Evolutionary conservation across 768 basidiomycete species (phyloP), one percentile per base, ranked within the genome.

Genomic region (Calocera viscosa): DNA sequence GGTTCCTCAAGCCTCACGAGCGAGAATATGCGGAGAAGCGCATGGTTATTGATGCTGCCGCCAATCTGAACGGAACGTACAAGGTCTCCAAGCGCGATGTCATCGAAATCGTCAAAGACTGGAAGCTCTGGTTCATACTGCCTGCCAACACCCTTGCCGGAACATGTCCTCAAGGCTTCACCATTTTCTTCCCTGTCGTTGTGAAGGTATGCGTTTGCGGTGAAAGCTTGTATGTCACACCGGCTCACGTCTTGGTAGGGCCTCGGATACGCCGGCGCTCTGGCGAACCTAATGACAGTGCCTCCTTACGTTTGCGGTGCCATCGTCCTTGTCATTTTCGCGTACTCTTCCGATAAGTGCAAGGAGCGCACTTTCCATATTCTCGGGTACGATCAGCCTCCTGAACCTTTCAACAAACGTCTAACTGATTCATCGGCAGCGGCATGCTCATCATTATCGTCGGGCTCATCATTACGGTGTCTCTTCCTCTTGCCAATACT

Each of bases 251-350:
- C 3, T 47, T 17, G 5, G 19, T 19, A 47, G 32, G 82, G 83
- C 1, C 78, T 90, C 3, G 86, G 86, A 14, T 85, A 79, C 69
- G 73, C 76, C 1, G 83, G 83, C 7, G 78, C 74, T 28, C 71
- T 70, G 19, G 84, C 84, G 19, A 67, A 71, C 43, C 43, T 68
- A 12, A 68, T 72, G 22, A 71, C 69, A 8, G 71, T 69, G 1
- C 70, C 70, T 1, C 71, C 80, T 19, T 80, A 79, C 71, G 77
- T 76, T n/a, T 72, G 78, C 35, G 77, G 75, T 11, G 78, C 78
- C 72, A 68, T 76, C 70, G 72, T 76, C 53, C 79, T 79, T 3
- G 68, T 80, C 68, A 63, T 68, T n/a, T 76, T 75, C 1, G 77
- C 75, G 34, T 73, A 71, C 47, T 64, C 73, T 19, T 74, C 72